Evolutionary conservation across 371 early-diverging fungal species (phyloP).

Genomic region (Mucor mucedo): DNA sequence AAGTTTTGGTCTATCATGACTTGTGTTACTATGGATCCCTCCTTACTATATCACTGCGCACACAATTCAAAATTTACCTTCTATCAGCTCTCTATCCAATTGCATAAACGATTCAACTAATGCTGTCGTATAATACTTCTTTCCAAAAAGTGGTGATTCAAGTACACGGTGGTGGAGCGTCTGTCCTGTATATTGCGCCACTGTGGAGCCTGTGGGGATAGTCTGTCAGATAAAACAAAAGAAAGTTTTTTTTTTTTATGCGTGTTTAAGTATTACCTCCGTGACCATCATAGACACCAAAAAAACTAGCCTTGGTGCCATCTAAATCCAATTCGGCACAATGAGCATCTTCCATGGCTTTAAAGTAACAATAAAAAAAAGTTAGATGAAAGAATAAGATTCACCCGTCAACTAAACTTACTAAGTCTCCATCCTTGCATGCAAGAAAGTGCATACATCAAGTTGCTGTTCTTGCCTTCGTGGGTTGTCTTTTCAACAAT

Average conservation of each 20-base stretch:
- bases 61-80: conserved; percentile 54
- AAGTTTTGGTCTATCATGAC: conserved; percentile 65
- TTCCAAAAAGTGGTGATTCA: conserved; percentile 63
- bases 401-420: conserved; percentile 40
- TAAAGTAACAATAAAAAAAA: neutral
- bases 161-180: conserved; percentile 78
- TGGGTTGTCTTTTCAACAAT: conserved; percentile 83
- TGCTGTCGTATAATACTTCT: conserved; percentile 74
- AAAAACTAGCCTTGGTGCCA: conserved; percentile 72
- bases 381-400: neutral
- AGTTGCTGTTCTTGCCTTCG: conserved; percentile 74
- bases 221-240: neutral
- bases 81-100: conserved; percentile 79
- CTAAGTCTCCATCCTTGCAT: conserved; percentile 99
- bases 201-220: conserved; percentile 61
- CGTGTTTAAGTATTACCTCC: conserved; percentile 66
- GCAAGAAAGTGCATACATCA: conserved; percentile 80
- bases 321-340: conserved; percentile 80
- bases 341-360: conserved; percentile 98
- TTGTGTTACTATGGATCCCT: neutral
- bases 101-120: conserved; percentile 83
- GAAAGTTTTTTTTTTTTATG: neutral
- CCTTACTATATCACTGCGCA: neutral
- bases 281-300: conserved; percentile 97
- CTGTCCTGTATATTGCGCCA: conserved; percentile 89